Conservation (phyloP, 768 basidiomycete genomes). For the Auricularia cornea region DNA sequence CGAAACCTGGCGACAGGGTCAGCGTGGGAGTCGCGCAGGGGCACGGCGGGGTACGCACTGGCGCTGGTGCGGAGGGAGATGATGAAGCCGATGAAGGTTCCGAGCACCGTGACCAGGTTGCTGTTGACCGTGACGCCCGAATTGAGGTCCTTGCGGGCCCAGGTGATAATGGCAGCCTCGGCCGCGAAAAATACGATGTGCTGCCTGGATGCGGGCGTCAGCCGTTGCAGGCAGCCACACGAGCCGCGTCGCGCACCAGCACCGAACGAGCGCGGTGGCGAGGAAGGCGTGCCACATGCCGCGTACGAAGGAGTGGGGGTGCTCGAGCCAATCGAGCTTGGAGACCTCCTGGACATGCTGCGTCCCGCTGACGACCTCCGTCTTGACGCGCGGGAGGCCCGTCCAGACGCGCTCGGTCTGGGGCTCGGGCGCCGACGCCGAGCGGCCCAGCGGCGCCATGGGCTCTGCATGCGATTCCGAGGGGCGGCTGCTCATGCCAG, state of each 20-base stretch:
- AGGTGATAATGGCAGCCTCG: not conserved
- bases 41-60: not conserved
- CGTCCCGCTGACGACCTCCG: not conserved
- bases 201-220: not conserved
- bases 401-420: not conserved
- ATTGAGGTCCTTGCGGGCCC: not conserved
- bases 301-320: not conserved
- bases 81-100: constrained; percentile 1
- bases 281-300: constrained; percentile 1
- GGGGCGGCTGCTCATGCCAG: no score
- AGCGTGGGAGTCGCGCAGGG: not conserved
- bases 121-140: not conserved
- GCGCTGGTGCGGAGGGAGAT: constrained; percentile 1
- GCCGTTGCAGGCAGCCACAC: not conserved
- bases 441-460: not conserved
- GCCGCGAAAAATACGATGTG: not conserved
- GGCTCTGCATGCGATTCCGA: no score
- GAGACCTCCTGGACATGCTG: constrained; percentile 1
- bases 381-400: not conserved
- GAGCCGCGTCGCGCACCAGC: not conserved
- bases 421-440: not conserved
- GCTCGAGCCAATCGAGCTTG: not conserved
- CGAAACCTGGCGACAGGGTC: not conserved
- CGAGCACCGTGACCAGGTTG: not conserved
- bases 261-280: not conserved